Base-by-base conservation (phyloP, 805 yeast species). In the Candida bentonensis region DNA sequence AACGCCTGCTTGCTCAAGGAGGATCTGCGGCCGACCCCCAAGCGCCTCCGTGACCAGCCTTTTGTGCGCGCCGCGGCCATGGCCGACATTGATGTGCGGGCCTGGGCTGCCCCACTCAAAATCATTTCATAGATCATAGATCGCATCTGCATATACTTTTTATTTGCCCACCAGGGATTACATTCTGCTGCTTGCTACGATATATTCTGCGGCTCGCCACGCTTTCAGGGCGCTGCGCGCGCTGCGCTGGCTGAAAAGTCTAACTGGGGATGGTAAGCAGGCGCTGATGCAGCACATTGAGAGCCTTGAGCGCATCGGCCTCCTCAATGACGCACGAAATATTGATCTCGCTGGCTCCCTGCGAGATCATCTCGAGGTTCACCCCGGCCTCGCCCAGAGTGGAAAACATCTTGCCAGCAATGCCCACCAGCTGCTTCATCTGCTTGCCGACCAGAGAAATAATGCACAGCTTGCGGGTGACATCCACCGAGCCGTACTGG, bases 291-390 rank as follows among this genome's bases (percentile, higher is more conserved):
- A 92, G 78, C 3, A 87, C 81, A 58, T 78, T 78, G 52, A 92
- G 70, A 3, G 97, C 97, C 60, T 83, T 82, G 23, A 85, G 65
- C 13, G 94, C 79, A 57, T 92, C 92, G 45, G 67, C 66, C 52
- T 83, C 86, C 51, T 82, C 83, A 49, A 92, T 86, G 44, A 92
- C 98, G 51, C 96, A 94, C 26, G 95, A 83, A 44, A 92, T 92
- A 62, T 92, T 92, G 58, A 92, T 92, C 65, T 92, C 98, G 58
- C 89, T 89, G 17, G 97, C 96, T 55, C 98, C 98, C 71, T 92
- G 98, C 46, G 87, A 76, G 64, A 92, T 92, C 98, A 92, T 92
- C 64, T 92, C 98, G 54, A 92, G 86, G 65, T 92, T 92, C 59
- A 92, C 82, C 40, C 76, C 74, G 56, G 89, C 94, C 57, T 84